A percentile compares a stretch with the other conserved stretches of the same genome.
These are phyloP conservation scores for Eruca vesicaria DNA, from an alignment of 441 rosid genomes.

Conservation along the genomic window DNA sequence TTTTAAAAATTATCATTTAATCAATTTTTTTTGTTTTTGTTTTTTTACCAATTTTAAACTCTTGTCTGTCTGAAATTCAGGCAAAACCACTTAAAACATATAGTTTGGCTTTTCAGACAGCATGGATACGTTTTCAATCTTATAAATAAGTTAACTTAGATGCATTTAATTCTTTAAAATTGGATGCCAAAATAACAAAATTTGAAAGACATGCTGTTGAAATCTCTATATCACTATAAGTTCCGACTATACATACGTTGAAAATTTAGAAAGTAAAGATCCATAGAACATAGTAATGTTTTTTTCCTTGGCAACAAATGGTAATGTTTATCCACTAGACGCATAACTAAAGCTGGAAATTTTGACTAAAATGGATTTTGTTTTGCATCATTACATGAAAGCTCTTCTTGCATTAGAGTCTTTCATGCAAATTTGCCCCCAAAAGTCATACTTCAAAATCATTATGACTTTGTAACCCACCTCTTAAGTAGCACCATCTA, in stretches of 20 bases:
- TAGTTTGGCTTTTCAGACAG: neutral
- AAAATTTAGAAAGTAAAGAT: neutral
- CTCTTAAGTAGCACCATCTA: neutral
- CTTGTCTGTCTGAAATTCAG: neutral
- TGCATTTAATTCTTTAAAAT: neutral
- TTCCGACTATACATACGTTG: neutral
- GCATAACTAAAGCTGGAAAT: constrained; percentile 1
- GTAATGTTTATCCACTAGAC: constrained; percentile 24
- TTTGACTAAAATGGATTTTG: constrained; percentile 15
- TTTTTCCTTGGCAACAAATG: constrained; percentile 16
- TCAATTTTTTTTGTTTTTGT: neutral
- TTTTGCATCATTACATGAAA: constrained; percentile 19
- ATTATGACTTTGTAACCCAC: neutral
- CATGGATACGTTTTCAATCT: neutral
- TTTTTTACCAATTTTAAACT: neutral
- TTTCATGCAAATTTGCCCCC: constrained; percentile 20
- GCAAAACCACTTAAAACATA: neutral
- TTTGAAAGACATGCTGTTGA: neutral
- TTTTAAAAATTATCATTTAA: neutral
- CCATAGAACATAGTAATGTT: constrained; percentile 4
- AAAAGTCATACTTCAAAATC: constrained; percentile 27
- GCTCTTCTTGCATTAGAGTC: constrained; percentile 9
- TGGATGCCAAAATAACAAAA: neutral
- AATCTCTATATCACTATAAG: constrained; percentile 2
- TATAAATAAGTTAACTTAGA: neutral